phyloP scores from a whole-genome alignment of 2,329 filamentous ascomycete genomes.

The Fusarium dimerum region DNA sequence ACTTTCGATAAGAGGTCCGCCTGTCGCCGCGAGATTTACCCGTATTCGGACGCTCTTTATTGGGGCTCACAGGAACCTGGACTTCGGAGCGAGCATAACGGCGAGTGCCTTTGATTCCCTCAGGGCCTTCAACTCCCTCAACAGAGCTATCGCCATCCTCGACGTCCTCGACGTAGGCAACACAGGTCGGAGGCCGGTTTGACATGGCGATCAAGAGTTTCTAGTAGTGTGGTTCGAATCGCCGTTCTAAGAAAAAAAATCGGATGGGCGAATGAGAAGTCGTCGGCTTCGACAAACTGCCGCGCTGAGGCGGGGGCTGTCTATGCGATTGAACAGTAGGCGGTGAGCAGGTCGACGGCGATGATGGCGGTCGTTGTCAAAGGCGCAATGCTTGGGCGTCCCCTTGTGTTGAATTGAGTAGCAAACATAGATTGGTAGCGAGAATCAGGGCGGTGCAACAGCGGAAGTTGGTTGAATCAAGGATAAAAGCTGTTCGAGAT shows the following conservation, averaged over 20 bases:
- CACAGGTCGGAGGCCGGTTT: constrained; percentile 15
- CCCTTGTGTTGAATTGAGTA: constrained; percentile 21
- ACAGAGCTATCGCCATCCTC: constrained; percentile 49
- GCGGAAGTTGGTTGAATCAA: constrained; percentile 14
- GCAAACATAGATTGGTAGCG: constrained; percentile 24
- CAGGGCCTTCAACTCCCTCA: constrained; percentile 19
- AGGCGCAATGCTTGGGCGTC: constrained; percentile 27
- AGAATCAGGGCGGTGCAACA: constrained; percentile 9
- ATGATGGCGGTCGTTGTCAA: constrained; percentile 18
- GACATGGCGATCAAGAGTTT: neutral
- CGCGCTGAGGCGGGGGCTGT: constrained; percentile 32
- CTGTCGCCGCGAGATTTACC: constrained; percentile 49
- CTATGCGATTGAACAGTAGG: constrained; percentile 23
- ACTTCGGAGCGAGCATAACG: constrained; percentile 48
- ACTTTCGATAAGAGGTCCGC: constrained; percentile 34
- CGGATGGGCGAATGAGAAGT: constrained; percentile 20
- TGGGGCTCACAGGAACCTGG: constrained; percentile 40
- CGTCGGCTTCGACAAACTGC: constrained; percentile 27
- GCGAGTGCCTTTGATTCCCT: constrained; percentile 41
- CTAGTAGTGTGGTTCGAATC: neutral
- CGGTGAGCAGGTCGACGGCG: constrained; percentile 20
- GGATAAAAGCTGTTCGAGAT: constrained; percentile 18
- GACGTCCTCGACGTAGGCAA: constrained; percentile 52
- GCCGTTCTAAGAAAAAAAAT: constrained; percentile 21
- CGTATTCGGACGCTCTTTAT: constrained; percentile 54